These are phyloP conservation scores for Saccharomycopsis fodiens DNA, from an alignment of 805 yeast genomes.

Conservation along the genomic window DNA sequence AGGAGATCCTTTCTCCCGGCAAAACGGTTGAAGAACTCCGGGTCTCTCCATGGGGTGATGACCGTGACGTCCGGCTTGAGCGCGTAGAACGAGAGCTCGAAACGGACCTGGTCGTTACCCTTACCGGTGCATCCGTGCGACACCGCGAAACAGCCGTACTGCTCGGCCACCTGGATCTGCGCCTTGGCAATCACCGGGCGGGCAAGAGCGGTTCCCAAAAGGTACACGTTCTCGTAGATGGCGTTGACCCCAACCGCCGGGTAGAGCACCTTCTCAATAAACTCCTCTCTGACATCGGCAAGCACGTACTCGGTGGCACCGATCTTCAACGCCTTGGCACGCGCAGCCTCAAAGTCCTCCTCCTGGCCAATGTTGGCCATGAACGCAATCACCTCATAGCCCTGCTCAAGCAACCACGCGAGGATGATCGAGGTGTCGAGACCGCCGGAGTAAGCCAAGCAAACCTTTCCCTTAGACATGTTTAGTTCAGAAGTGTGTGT, in stretches of 20 bases:
- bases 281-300: conserved; percentile 92
- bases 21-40: conserved; percentile 86
- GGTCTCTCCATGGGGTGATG: conserved; percentile 99
- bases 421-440: conserved; percentile 95
- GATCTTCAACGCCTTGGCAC: conserved; percentile 89
- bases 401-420: conserved; percentile 97
- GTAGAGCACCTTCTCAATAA: conserved; percentile 81
- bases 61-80: conserved; percentile 94
- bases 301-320: conserved; percentile 95
- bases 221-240: conserved; percentile 93
- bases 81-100: conserved; percentile 94
- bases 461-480: conserved; percentile 98
- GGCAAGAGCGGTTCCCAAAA: conserved; percentile 95
- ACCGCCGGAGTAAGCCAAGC: conserved; percentile 99
- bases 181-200: conserved; percentile 99
- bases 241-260: conserved; percentile 98
- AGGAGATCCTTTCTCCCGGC: conserved; percentile 97
- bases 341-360: conserved; percentile 97
- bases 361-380: conserved; percentile 99
- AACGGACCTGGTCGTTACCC: conserved; percentile 99
- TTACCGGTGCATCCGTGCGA: conserved; percentile 99
- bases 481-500: neutral
- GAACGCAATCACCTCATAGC: conserved; percentile 96
- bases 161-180: conserved; percentile 93
- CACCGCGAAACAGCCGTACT: conserved; percentile 97